phyloP scores from a whole-genome alignment of 2,329 filamentous ascomycete species.

The Scytalidium sp. region DNA sequence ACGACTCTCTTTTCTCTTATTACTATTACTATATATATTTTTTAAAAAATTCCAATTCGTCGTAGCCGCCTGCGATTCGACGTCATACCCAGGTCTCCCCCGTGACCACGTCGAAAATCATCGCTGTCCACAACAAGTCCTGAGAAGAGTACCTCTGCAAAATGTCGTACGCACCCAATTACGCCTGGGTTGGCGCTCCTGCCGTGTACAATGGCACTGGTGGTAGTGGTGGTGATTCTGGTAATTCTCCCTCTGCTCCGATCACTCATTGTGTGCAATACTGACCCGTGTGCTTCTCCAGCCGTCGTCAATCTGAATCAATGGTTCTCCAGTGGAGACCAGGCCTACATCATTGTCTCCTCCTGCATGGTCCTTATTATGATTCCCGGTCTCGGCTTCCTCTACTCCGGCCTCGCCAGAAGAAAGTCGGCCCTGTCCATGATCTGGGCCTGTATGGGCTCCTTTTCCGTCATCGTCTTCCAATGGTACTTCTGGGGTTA shows the following conservation, averaged over 20 bases:
- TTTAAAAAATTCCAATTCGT: no score
- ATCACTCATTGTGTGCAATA: neutral
- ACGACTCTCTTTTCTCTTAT: no score
- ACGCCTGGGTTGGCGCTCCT: slow-evolving; percentile 57
- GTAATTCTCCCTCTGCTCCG: slow-evolving; percentile 14
- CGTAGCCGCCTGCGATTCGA: no score
- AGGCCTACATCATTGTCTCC: slow-evolving; percentile 87
- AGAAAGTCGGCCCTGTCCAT: slow-evolving; percentile 96
- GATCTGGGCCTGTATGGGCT: slow-evolving; percentile 97
- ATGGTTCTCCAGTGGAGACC: slow-evolving; percentile 90
- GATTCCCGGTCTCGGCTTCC: slow-evolving; percentile 93
- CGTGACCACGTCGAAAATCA: no score
- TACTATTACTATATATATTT: no score
- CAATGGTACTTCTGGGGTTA: slow-evolving; percentile 99
- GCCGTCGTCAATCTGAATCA: slow-evolving; percentile 87
- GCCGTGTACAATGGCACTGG: slow-evolving; percentile 60
- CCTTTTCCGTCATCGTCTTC: slow-evolving; percentile 85
- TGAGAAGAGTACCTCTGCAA: neutral
- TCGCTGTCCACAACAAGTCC: no score
- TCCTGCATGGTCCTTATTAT: slow-evolving; percentile 95
- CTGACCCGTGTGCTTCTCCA: slow-evolving; percentile 34
- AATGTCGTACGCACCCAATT: slow-evolving; percentile 29
- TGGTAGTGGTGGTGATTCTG: slow-evolving; percentile 30
- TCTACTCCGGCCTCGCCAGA: slow-evolving; percentile 96
- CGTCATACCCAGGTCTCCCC: no score